These are phyloP conservation scores for Pulveroboletus sp. DNA, from an alignment of 768 basidiomycete genomes.

Conservation along the genomic window DNA sequence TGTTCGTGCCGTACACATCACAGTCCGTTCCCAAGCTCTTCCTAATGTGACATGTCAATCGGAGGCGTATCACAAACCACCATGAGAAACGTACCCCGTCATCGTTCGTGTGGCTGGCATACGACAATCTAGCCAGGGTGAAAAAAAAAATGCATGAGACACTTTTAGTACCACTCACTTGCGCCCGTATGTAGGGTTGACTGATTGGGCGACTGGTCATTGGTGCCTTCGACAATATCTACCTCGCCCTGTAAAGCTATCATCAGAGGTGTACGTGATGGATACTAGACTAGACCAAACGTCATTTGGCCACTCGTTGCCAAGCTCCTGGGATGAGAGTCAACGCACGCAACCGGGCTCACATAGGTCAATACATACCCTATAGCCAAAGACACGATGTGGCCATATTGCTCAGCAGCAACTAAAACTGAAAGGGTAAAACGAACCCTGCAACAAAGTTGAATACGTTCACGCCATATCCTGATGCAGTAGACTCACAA, in stretches of 20 bases:
- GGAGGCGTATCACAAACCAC: not conserved
- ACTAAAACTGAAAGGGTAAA: not conserved
- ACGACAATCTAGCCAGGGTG: slow-evolving; percentile 19
- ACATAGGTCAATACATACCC: not conserved
- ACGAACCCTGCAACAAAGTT: slow-evolving; percentile 7
- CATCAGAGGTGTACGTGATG: not conserved
- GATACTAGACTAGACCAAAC: not conserved
- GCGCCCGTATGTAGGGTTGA: slow-evolving; percentile 23
- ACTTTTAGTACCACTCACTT: slow-evolving; percentile 2
- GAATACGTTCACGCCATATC: not conserved
- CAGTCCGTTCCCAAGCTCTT: slow-evolving; percentile 20
- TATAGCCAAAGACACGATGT: not conserved
- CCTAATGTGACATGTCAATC: slow-evolving; percentile 3
- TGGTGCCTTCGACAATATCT: slow-evolving; percentile 31
- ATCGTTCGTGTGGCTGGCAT: slow-evolving; percentile 22
- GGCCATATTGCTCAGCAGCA: not conserved
- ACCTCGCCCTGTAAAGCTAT: slow-evolving; percentile 15
- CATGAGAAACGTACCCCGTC: slow-evolving; percentile 24
- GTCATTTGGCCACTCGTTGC: slow-evolving; percentile 14
- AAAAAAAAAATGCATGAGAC: not conserved
- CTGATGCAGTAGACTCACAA: slow-evolving; percentile 17
- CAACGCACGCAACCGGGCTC: not conserved
- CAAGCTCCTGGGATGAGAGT: slow-evolving; percentile 15
- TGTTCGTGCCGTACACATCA: slow-evolving; percentile 18
- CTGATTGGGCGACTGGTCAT: slow-evolving; percentile 20